Evolutionary conservation across 2,329 filamentous ascomycete genomes (phyloP), one percentile per base, ranked within the genome.

Genomic region (Talaromyces atroroseus): DNA sequence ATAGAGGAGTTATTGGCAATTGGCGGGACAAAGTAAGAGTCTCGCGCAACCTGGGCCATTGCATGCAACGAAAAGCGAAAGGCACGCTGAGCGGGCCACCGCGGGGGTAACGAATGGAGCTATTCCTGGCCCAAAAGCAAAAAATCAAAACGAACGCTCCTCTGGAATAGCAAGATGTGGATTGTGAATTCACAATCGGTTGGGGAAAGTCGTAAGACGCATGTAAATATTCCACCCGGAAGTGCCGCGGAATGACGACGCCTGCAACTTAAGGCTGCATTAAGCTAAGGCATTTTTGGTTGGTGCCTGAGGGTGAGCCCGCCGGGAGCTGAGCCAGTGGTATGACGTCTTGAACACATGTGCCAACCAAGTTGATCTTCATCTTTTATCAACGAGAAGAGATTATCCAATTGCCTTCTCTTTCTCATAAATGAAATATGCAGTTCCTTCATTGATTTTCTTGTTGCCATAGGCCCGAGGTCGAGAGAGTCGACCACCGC

Each of bases 21-120:
- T 36, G 47, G 45, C 24, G 62, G 64, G 52, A 61, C 58, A 58
- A 58, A 24, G 12, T 20, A 45, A 54, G 60, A 58, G 55, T 65
- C 58, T 62, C 61, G 60, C 60, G 59, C 67, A 69, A 68, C 65
- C 51, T 66, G 64, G 54, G 67, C 66, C 67, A 69, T 69, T 62
- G 62, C 66, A 65, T 62, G 56, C 48, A 58, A 52, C 61, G 60
- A 62, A 61, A 55, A 55, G 51, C 53, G 47, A 49, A 29, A 12
- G 58, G 56, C 60, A 57, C 57, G 45, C 7, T 36, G 48, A 48
- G 34, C 38, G 34, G 32, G 24, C 52, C 45, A 23, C 40, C 21
- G 58, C 59, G 58, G 49, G 50, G 58, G 62, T 62, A 59, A 52
- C 59, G 59, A 57, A 60, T 55, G 56, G 53, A 18, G 34, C 42